phyloP scores from a whole-genome alignment of 768 basidiomycete species.

The Lentinula edodes region DNA sequence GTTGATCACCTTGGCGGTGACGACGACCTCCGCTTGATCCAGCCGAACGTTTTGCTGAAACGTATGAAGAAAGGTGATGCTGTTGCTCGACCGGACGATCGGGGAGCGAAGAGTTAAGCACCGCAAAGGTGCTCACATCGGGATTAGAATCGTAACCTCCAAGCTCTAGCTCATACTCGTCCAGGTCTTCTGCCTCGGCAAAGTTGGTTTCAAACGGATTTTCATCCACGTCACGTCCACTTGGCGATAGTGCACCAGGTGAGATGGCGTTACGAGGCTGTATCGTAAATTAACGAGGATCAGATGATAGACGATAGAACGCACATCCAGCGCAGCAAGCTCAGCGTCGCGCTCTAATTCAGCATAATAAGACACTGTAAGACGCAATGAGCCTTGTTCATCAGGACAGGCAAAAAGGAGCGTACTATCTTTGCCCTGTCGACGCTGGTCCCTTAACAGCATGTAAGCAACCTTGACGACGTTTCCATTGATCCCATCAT shows the following conservation, averaged over 20 bases:
- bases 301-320: conserved; percentile 21
- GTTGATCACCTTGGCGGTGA: conserved; percentile 32
- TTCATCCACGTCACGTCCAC: conserved; percentile 53
- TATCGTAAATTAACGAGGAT: conserved; percentile 4
- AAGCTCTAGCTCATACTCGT: conserved; percentile 30
- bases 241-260: conserved; percentile 55
- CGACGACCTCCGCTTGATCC: conserved; percentile 16
- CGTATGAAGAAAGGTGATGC: conserved; percentile 68
- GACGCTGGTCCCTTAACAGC: conserved; percentile 82
- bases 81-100: conserved; percentile 33
- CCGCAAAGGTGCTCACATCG: conserved; percentile 67
- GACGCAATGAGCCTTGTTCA: conserved; percentile 9
- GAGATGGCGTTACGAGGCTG: conserved; percentile 71
- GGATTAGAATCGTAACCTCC: conserved; percentile 21
- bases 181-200: conserved; percentile 49
- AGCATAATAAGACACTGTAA: conserved; percentile 66
- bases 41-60: conserved; percentile 45
- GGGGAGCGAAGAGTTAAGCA: conserved; percentile 73
- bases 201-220: conserved; percentile 84
- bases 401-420: conserved; percentile 10
- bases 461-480: conserved; percentile 96
- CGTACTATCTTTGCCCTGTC: conserved; percentile 82
- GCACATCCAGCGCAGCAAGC: conserved; percentile 73
- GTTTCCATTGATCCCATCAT: conserved; percentile 85
- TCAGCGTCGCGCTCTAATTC: conserved; percentile 85